Conservation (phyloP, 2,329 filamentous ascomycete species). For the Sporothrix protearum region DNA sequence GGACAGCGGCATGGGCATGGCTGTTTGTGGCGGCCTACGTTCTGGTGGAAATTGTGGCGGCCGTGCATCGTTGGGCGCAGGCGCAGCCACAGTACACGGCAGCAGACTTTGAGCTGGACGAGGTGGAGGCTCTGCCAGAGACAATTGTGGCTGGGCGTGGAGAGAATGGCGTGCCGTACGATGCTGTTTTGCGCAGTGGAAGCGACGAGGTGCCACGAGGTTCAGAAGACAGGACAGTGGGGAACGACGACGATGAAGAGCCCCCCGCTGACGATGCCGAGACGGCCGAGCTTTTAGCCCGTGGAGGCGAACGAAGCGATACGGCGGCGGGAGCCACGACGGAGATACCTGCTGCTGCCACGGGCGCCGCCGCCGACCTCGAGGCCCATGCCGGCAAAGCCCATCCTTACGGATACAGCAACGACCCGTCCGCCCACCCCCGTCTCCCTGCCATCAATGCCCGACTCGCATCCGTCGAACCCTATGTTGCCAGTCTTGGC, state of each 20-base stretch:
- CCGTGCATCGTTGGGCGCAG: background rate
- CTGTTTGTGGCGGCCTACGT: slow-evolving; percentile 16
- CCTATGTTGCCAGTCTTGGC: background rate
- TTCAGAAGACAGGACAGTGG: background rate
- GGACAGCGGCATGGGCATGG: slow-evolving; percentile 22
- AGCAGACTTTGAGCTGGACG: slow-evolving; percentile 22
- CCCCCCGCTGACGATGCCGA: background rate
- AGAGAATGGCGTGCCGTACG: background rate
- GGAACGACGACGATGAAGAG: background rate
- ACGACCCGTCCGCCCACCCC: background rate
- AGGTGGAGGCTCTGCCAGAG: background rate
- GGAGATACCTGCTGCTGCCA: background rate
- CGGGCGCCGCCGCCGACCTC: background rate
- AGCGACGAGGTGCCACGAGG: background rate
- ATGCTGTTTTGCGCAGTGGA: background rate
- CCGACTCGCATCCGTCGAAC: background rate
- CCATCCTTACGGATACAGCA: slow-evolving; percentile 18
- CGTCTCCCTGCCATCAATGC: background rate
- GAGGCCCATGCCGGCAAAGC: slow-evolving; percentile 10
- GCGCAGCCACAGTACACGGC: slow-evolving; percentile 9
- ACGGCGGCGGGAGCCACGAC: background rate
- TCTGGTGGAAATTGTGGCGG: background rate
- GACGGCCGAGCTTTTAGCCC: background rate
- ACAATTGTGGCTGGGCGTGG: background rate
- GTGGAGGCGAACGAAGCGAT: background rate